phyloP scores from a whole-genome alignment of 257 asterid genomes.

The Gentiana straminea region DNA sequence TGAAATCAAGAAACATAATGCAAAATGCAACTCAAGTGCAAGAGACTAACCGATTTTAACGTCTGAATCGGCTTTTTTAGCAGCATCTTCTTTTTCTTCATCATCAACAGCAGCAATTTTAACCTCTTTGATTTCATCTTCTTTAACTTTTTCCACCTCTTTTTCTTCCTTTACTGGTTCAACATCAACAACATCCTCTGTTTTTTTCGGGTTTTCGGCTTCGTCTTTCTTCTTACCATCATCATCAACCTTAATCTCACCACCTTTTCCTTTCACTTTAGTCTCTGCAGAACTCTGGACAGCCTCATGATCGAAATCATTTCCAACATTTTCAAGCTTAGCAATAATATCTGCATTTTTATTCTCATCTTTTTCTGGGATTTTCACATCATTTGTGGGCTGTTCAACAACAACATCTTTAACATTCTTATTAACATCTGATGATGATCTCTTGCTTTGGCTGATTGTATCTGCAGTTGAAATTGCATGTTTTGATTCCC shows the following conservation, averaged over 20 bases:
- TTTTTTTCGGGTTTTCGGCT: background rate
- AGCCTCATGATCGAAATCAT: background rate
- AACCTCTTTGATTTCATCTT: conserved; percentile 9
- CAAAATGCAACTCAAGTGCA: no score
- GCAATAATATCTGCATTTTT: background rate
- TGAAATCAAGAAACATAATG: no score
- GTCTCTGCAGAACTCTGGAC: background rate
- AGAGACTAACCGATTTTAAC: no score
- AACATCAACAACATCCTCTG: conserved; percentile 2
- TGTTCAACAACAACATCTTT: background rate
- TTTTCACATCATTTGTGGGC: conserved; percentile 8
- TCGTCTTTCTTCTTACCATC: background rate
- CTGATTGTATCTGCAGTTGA: conserved; percentile 44
- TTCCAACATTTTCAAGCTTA: background rate
- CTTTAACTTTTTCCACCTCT: conserved; percentile 10
- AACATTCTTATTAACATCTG: conserved; percentile 11
- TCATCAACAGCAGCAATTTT: background rate
- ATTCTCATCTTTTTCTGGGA: conserved; percentile 2
- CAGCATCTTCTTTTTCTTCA: background rate
- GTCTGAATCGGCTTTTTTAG: background rate
- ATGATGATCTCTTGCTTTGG: conserved; percentile 32
- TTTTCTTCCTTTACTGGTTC: conserved; percentile 7
- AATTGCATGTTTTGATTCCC: conserved; percentile 84
- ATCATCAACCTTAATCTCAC: background rate
- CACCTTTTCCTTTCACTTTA: background rate